These are phyloP conservation scores for Dittrichia graveolens DNA, from an alignment of 129 eudicot species.

Conservation along the genomic window DNA sequence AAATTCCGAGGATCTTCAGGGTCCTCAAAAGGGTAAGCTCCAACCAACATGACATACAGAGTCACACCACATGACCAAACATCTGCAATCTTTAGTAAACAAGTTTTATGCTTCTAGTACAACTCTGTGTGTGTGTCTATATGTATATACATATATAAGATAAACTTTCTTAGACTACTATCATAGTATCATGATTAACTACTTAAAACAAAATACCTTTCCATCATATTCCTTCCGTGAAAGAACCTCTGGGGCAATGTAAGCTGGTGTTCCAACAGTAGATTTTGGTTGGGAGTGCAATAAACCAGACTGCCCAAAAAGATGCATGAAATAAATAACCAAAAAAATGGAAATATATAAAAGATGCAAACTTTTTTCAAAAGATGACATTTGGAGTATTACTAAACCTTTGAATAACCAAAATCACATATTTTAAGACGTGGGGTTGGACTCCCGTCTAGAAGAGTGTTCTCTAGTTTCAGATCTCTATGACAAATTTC, in stretches of 20 bases:
- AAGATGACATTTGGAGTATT: background rate
- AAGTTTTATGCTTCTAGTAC: background rate
- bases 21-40: slow-evolving; percentile 63
- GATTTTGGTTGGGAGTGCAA: slow-evolving; percentile 91
- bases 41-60: slow-evolving; percentile 45
- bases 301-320: slow-evolving; percentile 60
- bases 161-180: background rate
- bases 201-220: slow-evolving; percentile 49
- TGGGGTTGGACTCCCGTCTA: slow-evolving; percentile 85
- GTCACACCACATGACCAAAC: slow-evolving; percentile 52
- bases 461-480: slow-evolving; percentile 86
- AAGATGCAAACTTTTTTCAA: slow-evolving; percentile 21
- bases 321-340: slow-evolving; percentile 9
- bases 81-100: slow-evolving; percentile 43
- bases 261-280: slow-evolving; percentile 93
- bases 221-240: slow-evolving; percentile 91
- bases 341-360: background rate
- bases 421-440: slow-evolving; percentile 88
- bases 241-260: slow-evolving; percentile 89
- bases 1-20: slow-evolving; percentile 75
- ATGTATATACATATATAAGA: background rate
- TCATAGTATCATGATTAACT: slow-evolving; percentile 3
- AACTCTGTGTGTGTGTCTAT: background rate
- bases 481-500: slow-evolving; percentile 92
- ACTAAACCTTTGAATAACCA: slow-evolving; percentile 82